Conservation (phyloP, 306 rosid genomes). For the Cucurbita maxima region DNA sequence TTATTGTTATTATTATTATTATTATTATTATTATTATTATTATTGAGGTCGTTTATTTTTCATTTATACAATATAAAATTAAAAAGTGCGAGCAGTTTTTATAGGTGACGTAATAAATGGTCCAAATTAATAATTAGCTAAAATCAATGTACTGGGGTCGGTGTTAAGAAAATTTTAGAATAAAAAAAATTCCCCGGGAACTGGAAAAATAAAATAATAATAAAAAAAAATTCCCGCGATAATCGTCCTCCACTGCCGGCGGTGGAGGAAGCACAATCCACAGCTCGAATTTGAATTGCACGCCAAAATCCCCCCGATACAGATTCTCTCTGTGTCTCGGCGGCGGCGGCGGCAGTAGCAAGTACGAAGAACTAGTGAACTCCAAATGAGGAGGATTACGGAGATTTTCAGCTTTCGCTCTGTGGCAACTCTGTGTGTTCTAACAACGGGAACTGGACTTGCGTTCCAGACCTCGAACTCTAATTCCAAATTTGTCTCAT, state of each 20-base stretch:
- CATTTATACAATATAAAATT: too few relatives aligned
- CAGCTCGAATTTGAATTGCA: not conserved
- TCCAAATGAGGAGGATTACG: constrained; percentile 3
- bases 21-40: too few relatives aligned
- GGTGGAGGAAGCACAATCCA: not conserved
- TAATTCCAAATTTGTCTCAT: constrained; percentile 9
- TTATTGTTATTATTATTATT: too few relatives aligned
- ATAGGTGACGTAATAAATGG: too few relatives aligned
- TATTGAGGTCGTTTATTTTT: too few relatives aligned
- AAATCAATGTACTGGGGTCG: too few relatives aligned
- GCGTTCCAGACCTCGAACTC: constrained; percentile 12
- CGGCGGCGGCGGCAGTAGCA: not conserved
- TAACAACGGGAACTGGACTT: constrained; percentile 13
- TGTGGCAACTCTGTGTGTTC: constrained; percentile 18
- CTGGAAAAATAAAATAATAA: too few relatives aligned
- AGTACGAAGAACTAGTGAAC: not conserved
- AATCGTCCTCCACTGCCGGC: not conserved
- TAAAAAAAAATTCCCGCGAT: too few relatives aligned
- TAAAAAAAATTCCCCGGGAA: not conserved
- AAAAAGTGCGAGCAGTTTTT: too few relatives aligned
- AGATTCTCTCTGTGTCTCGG: not conserved
- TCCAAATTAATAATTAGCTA: too few relatives aligned
- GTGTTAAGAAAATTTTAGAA: not conserved
- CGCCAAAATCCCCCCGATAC: not conserved
- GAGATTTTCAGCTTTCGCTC: constrained; percentile 2